Percentiles rank a stretch among this genome's conserved stretches.
phyloP scores from a whole-genome alignment of 208 protist genomes.

The Trypanosoma theileri region DNA sequence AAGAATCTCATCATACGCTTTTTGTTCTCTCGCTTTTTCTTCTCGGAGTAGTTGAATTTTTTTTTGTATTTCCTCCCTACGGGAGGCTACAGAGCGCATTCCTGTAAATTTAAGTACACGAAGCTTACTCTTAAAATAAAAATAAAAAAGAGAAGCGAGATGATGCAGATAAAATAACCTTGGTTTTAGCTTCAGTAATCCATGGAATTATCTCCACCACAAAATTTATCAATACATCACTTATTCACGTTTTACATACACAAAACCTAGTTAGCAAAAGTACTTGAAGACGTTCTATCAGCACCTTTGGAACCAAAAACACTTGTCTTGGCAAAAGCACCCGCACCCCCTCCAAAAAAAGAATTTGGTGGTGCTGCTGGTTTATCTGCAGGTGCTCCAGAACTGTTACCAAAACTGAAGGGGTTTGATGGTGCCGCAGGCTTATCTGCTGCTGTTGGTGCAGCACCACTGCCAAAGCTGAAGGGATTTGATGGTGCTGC shows the following conservation, averaged over 20 bases:
- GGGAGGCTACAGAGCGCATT: slow-evolving; percentile 31
- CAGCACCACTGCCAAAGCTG: slow-evolving; percentile 17
- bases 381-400: slow-evolving; percentile 8
- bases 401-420: slow-evolving; percentile 13
- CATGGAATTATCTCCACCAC: too few species aligned
- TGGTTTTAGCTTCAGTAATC: too few species aligned
- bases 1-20: slow-evolving; percentile 61
- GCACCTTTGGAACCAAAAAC: slow-evolving; percentile 9
- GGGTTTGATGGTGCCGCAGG: slow-evolving; percentile 26
- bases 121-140: neutral
- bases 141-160: neutral
- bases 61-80: slow-evolving; percentile 71
- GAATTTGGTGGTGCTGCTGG: slow-evolving; percentile 17
- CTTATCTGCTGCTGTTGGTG: slow-evolving; percentile 15
- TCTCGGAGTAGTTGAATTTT: slow-evolving; percentile 63
- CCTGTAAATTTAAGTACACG: neutral
- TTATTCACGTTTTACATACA: neutral
- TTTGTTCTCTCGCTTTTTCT: slow-evolving; percentile 57
- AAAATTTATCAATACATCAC: too few species aligned
- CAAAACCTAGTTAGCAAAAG: slow-evolving; percentile 20
- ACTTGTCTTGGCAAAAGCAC: slow-evolving; percentile 4
- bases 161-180: too few species aligned
- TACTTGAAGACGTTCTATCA: slow-evolving; percentile 6
- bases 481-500: slow-evolving; percentile 22
- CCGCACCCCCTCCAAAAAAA: slow-evolving; percentile 22